These are phyloP conservation scores for Dendrobium nobile DNA, from an alignment of 106 monocot genomes.

Conservation along the genomic window DNA sequence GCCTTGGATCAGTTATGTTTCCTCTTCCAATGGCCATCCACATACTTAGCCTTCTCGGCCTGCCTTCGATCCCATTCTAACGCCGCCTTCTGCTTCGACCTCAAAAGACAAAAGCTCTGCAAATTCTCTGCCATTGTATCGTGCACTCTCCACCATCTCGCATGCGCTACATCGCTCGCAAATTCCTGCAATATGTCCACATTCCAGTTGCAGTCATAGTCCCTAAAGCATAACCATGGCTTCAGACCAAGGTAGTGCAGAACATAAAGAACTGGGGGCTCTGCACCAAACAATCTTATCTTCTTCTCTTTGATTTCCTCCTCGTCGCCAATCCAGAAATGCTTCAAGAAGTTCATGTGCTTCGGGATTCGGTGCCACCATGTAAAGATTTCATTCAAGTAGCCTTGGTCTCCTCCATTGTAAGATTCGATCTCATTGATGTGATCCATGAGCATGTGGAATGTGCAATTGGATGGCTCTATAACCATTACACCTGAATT, in stretches of 20 bases:
- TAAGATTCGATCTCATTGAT: slow-evolving; percentile 40
- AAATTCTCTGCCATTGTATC: slow-evolving; percentile 45
- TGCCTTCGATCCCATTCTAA: slow-evolving; percentile 64
- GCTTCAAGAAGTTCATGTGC: slow-evolving; percentile 52
- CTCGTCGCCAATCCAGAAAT: slow-evolving; percentile 44
- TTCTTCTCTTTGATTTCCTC: slow-evolving; percentile 41
- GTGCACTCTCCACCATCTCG: slow-evolving; percentile 55
- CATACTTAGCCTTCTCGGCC: slow-evolving; percentile 42
- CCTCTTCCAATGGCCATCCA: slow-evolving; percentile 46
- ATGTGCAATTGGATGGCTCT: slow-evolving; percentile 49
- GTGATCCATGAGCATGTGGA: slow-evolving; percentile 39
- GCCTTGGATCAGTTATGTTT: slow-evolving; percentile 40
- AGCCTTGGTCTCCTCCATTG: slow-evolving; percentile 58
- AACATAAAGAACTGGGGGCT: slow-evolving; percentile 42
- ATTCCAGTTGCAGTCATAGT: slow-evolving; percentile 33
- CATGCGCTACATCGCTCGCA: slow-evolving; percentile 55
- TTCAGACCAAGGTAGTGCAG: slow-evolving; percentile 50
- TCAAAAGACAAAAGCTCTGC: slow-evolving; percentile 42
- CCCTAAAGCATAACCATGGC: slow-evolving; percentile 53
- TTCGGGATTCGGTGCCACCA: slow-evolving; percentile 60
- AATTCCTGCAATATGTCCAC: slow-evolving; percentile 43
- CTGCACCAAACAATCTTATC: slow-evolving; percentile 25
- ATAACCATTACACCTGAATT: slow-evolving; percentile 58
- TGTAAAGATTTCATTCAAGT: slow-evolving; percentile 52
- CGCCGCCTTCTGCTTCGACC: slow-evolving; percentile 55